Conservation (phyloP, 129 eudicot genomes). For the Flaveria ramosissima region DNA sequence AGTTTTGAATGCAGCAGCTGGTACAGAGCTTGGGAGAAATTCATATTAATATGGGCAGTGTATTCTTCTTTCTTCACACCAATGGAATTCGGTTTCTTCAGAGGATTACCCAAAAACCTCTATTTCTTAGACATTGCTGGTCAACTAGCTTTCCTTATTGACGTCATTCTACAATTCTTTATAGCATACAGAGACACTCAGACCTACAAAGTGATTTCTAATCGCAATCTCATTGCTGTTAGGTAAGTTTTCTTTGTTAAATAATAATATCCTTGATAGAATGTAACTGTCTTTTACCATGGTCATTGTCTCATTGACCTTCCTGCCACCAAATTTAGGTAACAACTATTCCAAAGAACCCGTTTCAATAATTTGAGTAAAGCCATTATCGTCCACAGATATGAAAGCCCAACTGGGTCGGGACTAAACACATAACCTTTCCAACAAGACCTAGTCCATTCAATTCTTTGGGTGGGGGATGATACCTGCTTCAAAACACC, state of each 20-base stretch:
- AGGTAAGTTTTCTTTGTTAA: conserved; percentile 47
- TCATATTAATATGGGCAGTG: conserved; percentile 86
- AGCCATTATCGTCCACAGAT: too few relatives aligned
- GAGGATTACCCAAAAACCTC: conserved; percentile 80
- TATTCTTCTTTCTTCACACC: conserved; percentile 97
- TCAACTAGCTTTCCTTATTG: conserved; percentile 77
- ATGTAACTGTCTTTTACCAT: not conserved
- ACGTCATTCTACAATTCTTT: conserved; percentile 80
- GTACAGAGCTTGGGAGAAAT: conserved; percentile 80
- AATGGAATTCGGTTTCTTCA: conserved; percentile 93
- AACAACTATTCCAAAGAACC: too few relatives aligned
- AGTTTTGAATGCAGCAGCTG: conserved; percentile 71
- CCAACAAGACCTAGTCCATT: too few relatives aligned
- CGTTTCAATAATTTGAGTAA: too few relatives aligned
- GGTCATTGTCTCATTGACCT: too few relatives aligned
- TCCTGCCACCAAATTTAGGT: too few relatives aligned
- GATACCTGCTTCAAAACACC: too few relatives aligned
- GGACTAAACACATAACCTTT: too few relatives aligned
- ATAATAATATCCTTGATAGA: not conserved
- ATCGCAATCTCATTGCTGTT: conserved; percentile 63
- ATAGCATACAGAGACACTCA: conserved; percentile 83
- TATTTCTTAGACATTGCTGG: conserved; percentile 74
- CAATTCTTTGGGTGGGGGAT: too few relatives aligned
- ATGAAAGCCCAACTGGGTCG: too few relatives aligned
- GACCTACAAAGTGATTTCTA: conserved; percentile 75